Evolutionary conservation across 805 yeast species (phyloP), one percentile per base, ranked within the genome.

Genomic region (Starmerella vitae): DNA sequence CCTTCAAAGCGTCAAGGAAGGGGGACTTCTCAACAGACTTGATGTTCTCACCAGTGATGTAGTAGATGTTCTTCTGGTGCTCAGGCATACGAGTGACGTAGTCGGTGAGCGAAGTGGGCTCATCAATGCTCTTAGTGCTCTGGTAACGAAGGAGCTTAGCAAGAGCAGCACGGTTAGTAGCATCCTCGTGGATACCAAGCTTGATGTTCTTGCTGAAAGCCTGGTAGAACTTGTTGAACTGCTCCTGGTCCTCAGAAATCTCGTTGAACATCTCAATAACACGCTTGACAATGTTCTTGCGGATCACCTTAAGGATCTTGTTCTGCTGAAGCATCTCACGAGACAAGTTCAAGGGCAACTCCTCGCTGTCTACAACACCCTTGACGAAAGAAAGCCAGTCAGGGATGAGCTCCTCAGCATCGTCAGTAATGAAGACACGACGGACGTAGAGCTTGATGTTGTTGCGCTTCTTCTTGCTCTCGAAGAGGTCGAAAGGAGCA

Each of bases 351-450:
- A 91, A 79, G 67, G 99, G 99, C 67, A 91, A 74, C 70, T 91
- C 99, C 73, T 91, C 97, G 56, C 96, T 84, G 72, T 91, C 99
- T 50, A 91, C 99, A 66, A 91, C 99, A 78, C 99, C 99, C 71
- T 73, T 86, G 59, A 91, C 83, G 67, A 91, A 91, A 41, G 85
- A 71, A 63, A 91, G 76, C 98, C 98, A 91, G 67, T 91, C 97
- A 63, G 99, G 99, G 53, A 91, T 85, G 60, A 91, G 79, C 64
- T 91, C 97, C 67, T 93, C 98, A 62, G 97, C 96, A 59, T 91
- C 99, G 61, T 91, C 99, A 51, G 98, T 91, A 67, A 91, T 91
- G 80, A 91, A 91, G 53, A 91, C 99, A 71, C 97, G 91, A 68
- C 97, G 85, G 52, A 91, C 99, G 69, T 91, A 91, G 57, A 91